A percentile compares a stretch with the other conserved stretches of the same genome.
These are phyloP conservation scores for Nothophoma quercina DNA, from an alignment of 2,329 filamentous ascomycete genomes.

Conservation along the genomic window DNA sequence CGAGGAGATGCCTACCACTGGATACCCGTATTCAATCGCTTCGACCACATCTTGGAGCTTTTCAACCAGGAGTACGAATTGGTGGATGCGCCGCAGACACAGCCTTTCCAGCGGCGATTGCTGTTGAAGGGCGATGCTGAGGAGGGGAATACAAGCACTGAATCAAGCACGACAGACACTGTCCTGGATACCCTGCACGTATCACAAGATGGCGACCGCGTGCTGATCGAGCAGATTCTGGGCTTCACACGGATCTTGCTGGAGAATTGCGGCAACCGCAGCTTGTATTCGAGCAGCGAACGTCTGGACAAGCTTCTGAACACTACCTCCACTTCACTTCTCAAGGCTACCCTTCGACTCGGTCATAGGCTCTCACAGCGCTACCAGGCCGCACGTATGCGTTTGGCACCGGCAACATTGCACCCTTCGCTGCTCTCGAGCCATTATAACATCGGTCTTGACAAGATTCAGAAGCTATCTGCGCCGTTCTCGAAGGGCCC, in stretches of 20 bases:
- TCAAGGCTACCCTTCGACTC: conserved; percentile 80
- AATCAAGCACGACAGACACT: conserved; percentile 57
- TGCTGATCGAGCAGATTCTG: conserved; percentile 80
- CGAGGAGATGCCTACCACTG: conserved; percentile 97
- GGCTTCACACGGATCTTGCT: conserved; percentile 86
- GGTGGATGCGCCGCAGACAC: conserved; percentile 78
- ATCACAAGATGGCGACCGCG: conserved; percentile 76
- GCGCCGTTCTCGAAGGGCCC: conserved; percentile 79
- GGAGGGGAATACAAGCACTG: conserved; percentile 42
- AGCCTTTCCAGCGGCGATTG: conserved; percentile 74
- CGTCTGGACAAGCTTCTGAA: conserved; percentile 90
- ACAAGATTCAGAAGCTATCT: conserved; percentile 84
- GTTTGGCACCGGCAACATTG: conserved; percentile 69
- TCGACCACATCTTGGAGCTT: conserved; percentile 84
- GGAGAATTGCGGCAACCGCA: conserved; percentile 95
- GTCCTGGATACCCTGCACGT: conserved; percentile 65
- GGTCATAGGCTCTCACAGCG: conserved; percentile 87
- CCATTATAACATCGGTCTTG: conserved; percentile 77
- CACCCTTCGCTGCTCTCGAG: conserved; percentile 78
- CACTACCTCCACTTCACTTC: conserved; percentile 79
- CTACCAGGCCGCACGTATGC: conserved; percentile 88
- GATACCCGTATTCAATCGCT: conserved; percentile 92
- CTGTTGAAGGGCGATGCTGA: conserved; percentile 66
- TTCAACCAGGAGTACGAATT: conserved; percentile 84
- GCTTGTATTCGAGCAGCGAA: conserved; percentile 92